Evolutionary conservation across 768 basidiomycete genomes (phyloP).

Genomic region (Mrakia frigida): DNA sequence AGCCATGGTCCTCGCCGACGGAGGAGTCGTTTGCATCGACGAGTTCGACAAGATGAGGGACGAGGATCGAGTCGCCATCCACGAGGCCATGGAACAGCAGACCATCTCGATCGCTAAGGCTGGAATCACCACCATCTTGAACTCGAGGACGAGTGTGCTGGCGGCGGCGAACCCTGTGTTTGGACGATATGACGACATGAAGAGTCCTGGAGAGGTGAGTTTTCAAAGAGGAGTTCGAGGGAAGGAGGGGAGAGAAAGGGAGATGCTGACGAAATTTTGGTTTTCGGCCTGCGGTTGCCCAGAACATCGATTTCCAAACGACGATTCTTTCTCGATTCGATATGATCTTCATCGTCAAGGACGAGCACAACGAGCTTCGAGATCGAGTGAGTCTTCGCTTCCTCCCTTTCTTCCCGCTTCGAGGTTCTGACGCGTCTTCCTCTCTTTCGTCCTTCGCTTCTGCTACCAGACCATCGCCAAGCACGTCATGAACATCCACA

Average conservation of each 20-base stretch:
- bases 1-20: constrained; percentile 98
- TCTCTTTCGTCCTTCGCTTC: background rate
- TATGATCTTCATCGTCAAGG: constrained; percentile 99
- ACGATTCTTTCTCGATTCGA: constrained; percentile 98
- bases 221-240: constrained; percentile 25
- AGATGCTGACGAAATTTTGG: background rate
- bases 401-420: background rate
- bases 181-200: constrained; percentile 93
- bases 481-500: constrained; percentile 98
- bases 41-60: constrained; percentile 99
- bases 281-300: background rate
- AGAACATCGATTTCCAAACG: constrained; percentile 97
- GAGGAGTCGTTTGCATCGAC: constrained; percentile 97
- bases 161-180: constrained; percentile 98
- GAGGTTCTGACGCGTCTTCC: background rate
- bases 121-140: constrained; percentile 94
- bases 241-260: no score
- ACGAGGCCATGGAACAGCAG: constrained; percentile 99
- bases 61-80: constrained; percentile 96
- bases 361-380: constrained; percentile 90
- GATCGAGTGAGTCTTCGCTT: constrained; percentile 61
- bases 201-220: constrained; percentile 83
- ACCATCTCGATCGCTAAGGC: constrained; percentile 99
- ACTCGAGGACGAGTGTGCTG: constrained; percentile 89
- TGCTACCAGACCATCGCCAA: constrained; percentile 82